phyloP scores from a whole-genome alignment of 805 yeast species.

The Candida railenensis region DNA sequence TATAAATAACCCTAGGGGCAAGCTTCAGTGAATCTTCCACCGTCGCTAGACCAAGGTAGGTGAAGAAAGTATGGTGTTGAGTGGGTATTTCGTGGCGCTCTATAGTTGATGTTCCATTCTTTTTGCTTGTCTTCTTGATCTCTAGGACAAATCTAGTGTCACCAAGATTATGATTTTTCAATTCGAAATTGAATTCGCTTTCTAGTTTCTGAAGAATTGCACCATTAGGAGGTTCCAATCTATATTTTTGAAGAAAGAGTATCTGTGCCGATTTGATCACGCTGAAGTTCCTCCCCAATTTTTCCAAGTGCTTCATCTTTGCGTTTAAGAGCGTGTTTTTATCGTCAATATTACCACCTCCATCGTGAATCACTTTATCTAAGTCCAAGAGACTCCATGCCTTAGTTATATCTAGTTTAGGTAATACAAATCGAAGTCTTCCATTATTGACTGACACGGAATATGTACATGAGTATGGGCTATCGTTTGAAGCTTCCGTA shows the following conservation, averaged over 20 bases:
- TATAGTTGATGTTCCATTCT: not conserved
- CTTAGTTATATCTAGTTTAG: not conserved
- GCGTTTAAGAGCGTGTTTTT: not conserved
- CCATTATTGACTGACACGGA: not conserved
- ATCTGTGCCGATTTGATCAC: slow-evolving; percentile 3
- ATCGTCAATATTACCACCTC: not conserved
- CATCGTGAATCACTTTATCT: not conserved
- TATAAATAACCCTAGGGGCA: not conserved
- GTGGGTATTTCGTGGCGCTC: not conserved
- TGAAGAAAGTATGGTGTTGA: not conserved
- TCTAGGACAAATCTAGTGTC: not conserved
- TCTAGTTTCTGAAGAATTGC: not conserved
- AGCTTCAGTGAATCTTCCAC: not conserved
- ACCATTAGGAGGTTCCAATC: not conserved
- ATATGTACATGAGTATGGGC: not conserved
- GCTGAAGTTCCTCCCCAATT: not conserved
- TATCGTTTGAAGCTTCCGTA: not conserved
- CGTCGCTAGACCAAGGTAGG: slow-evolving; percentile 1
- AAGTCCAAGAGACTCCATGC: not conserved
- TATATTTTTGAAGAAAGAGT: slow-evolving; percentile 1
- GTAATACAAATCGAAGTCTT: not conserved
- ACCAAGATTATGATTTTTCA: not conserved
- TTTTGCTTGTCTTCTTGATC: not conserved
- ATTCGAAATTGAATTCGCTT: not conserved
- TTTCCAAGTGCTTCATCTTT: not conserved